Evolutionary conservation across 2,329 filamentous ascomycete species (phyloP).

Genomic region (Cladophialophora carrionii): DNA sequence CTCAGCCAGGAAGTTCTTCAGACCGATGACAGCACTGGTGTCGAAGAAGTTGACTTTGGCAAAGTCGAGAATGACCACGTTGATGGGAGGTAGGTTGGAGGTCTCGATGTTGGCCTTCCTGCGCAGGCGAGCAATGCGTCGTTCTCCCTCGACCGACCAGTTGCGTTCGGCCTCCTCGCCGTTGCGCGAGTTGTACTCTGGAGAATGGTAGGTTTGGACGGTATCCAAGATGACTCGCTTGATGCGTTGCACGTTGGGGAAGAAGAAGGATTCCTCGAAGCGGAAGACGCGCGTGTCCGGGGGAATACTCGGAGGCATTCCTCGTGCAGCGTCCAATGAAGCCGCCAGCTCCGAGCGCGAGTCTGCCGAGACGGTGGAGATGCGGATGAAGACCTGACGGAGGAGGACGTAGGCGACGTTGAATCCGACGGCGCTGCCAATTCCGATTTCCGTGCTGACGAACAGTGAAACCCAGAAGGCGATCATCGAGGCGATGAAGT

Average conservation of each 20-base stretch:
- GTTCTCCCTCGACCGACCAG: slow-evolving; percentile 60
- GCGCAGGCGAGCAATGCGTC: slow-evolving; percentile 54
- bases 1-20: slow-evolving; percentile 55
- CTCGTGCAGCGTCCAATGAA: slow-evolving; percentile 38
- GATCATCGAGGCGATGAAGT: slow-evolving; percentile 66
- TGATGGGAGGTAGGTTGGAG: slow-evolving; percentile 48
- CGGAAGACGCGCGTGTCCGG: slow-evolving; percentile 60
- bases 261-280: slow-evolving; percentile 63
- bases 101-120: slow-evolving; percentile 44
- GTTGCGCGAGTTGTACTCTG: slow-evolving; percentile 45
- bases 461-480: slow-evolving; percentile 68
- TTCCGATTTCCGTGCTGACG: slow-evolving; percentile 63
- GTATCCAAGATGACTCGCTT: slow-evolving; percentile 57
- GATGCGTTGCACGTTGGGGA: slow-evolving; percentile 62
- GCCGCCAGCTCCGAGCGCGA: slow-evolving; percentile 41
- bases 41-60: slow-evolving; percentile 58
- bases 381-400: slow-evolving; percentile 59
- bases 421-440: slow-evolving; percentile 64
- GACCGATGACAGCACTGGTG: slow-evolving; percentile 56
- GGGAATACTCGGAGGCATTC: slow-evolving; percentile 40
- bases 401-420: slow-evolving; percentile 65
- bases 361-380: slow-evolving; percentile 42
- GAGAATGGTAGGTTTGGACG: slow-evolving; percentile 54
- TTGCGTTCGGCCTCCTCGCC: slow-evolving; percentile 50
- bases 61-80: slow-evolving; percentile 59